phyloP scores from a whole-genome alignment of 352 stramenopile species.

The Phytophthora podocarpi region DNA sequence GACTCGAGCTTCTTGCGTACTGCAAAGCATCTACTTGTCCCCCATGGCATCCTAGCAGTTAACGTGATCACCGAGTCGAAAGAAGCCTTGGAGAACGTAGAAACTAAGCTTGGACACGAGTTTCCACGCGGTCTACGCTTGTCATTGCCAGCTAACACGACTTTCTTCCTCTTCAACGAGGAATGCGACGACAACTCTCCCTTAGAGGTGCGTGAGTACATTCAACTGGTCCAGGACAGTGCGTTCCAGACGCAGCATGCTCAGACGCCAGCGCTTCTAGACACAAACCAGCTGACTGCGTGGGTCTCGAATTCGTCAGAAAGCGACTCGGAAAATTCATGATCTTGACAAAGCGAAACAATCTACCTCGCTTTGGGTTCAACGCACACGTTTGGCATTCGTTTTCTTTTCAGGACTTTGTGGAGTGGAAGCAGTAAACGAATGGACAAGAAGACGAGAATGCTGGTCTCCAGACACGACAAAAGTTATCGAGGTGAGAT shows the following conservation, averaged over 20 bases:
- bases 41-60: slow-evolving; percentile 47
- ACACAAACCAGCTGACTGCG: slow-evolving; percentile 15
- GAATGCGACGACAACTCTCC: neutral
- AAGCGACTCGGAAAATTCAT: neutral
- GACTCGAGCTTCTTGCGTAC: slow-evolving; percentile 37
- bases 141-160: slow-evolving; percentile 40
- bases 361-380: slow-evolving; percentile 9
- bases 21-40: slow-evolving; percentile 32
- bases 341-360: neutral
- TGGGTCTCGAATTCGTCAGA: slow-evolving; percentile 9
- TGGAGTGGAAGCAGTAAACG: slow-evolving; percentile 17
- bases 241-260: slow-evolving; percentile 33
- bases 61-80: slow-evolving; percentile 65
- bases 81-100: slow-evolving; percentile 30
- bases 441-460: slow-evolving; percentile 28
- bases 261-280: slow-evolving; percentile 30
- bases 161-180: slow-evolving; percentile 49
- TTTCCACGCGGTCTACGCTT: slow-evolving; percentile 43
- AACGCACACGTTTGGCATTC: slow-evolving; percentile 9
- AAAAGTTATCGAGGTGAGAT: slow-evolving; percentile 22
- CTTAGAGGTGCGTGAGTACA: slow-evolving; percentile 5
- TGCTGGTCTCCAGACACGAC: slow-evolving; percentile 31
- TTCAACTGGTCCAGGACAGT: slow-evolving; percentile 15
- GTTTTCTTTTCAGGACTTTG: slow-evolving; percentile 8
- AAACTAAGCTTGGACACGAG: slow-evolving; percentile 29